Evolutionary conservation across 2,329 filamentous ascomycete genomes (phyloP), one percentile per base, ranked within the genome.

Genomic region (Aspergillus ibericus): DNA sequence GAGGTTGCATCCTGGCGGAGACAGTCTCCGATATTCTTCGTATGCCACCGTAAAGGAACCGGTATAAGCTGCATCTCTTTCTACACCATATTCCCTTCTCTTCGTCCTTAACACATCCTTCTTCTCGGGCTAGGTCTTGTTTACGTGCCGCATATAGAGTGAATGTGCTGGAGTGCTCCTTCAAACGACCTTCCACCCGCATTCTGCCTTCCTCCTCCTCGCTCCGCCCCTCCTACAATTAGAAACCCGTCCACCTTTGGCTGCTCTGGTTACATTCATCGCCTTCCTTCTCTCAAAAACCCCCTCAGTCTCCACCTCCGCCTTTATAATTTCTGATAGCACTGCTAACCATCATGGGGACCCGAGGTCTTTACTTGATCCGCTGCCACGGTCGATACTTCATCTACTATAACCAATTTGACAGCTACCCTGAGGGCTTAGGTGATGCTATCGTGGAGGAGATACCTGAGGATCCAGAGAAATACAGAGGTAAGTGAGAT

Each of bases 371-470:
- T 36, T 2, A 62, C 36, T 56, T 62, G 44, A 32, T 64, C 32
- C 63, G 62, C 44, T 66, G 59, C 42, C 56, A 54, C 13, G 60
- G 63, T 51, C 60, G 63, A 61, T 66, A 63, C 50, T 65, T 63
- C 20, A 36, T 59, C 53, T 64, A 65, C 52, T 60, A 59, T 36
- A 66, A 64, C 27, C 56, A 62, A 8, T 59, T 46, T 10, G 63
- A 66, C 53, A 65, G 60, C 29, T 65, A 65, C 15, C 63, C 60
- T 15, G 64, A 66, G 25, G 61, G 63, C 4, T 58, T 66, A 16
- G 61, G 64, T 7, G 44, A 51, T 1, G 60, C 53, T 9, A 62
- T 66, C 8, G 52, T 65, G 6, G 20, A 55, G 4, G 15, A 59
- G 6, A 65, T 66, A 22, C 64, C 64, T 13, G 7, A 12, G 18